Percentiles rank a stretch among this genome's conserved stretches.
phyloP scores from a whole-genome alignment of 345 rosid genomes.

The Citrus cavaleriei region DNA sequence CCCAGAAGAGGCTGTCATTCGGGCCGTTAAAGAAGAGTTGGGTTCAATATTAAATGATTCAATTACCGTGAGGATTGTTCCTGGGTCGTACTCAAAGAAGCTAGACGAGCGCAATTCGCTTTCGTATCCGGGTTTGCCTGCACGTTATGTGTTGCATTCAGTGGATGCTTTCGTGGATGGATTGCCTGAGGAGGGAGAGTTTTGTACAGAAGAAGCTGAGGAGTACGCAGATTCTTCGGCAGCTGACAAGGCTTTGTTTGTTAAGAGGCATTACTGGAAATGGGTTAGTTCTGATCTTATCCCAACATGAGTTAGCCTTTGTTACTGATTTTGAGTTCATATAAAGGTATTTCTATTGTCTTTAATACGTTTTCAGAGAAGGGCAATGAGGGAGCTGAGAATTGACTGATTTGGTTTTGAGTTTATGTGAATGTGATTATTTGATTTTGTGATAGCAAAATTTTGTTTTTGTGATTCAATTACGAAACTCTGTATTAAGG shows the following conservation, averaged over 20 bases:
- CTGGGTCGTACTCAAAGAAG: slow-evolving; percentile 51
- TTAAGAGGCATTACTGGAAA: slow-evolving; percentile 80
- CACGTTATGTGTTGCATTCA: slow-evolving; percentile 66
- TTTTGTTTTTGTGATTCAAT: not conserved
- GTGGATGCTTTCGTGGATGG: slow-evolving; percentile 73
- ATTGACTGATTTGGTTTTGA: not conserved
- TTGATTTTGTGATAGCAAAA: not conserved
- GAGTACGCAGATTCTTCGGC: slow-evolving; percentile 45
- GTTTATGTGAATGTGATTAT: not conserved
- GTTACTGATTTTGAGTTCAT: not conserved
- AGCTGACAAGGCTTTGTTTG: slow-evolving; percentile 57
- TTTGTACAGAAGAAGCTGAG: slow-evolving; percentile 61
- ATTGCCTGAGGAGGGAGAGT: slow-evolving; percentile 78
- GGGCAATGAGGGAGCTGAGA: not conserved
- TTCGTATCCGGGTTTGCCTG: slow-evolving; percentile 86
- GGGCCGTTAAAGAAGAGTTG: slow-evolving; percentile 83
- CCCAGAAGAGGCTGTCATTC: slow-evolving; percentile 53
- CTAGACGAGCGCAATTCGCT: slow-evolving; percentile 68
- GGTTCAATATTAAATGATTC: slow-evolving; percentile 41
- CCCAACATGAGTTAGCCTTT: not conserved
- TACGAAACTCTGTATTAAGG: not conserved
- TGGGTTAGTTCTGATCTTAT: slow-evolving; percentile 53
- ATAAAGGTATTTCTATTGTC: not conserved
- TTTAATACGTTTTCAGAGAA: not conserved
- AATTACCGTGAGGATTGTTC: slow-evolving; percentile 37